These are phyloP conservation scores for Gleditsia sinensis DNA, from an alignment of 306 rosid species.

Conservation along the genomic window DNA sequence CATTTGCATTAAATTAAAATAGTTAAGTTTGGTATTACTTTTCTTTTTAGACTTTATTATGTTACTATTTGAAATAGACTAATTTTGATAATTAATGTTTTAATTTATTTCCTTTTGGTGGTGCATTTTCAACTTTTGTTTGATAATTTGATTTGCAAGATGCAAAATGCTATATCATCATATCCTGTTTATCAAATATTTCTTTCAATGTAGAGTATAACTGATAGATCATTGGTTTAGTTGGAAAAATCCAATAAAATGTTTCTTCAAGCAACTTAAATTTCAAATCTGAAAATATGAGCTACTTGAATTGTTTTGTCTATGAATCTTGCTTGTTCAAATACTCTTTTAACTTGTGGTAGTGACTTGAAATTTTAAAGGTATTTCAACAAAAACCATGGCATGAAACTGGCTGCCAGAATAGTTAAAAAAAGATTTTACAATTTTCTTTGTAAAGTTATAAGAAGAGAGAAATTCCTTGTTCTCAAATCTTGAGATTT, in stretches of 20 bases:
- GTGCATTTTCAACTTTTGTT: background rate
- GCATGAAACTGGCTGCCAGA: background rate
- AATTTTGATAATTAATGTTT: background rate
- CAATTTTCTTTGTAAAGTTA: background rate
- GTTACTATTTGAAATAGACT: background rate
- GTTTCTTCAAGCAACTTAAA: background rate
- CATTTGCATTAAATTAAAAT: background rate
- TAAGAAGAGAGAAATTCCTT: background rate
- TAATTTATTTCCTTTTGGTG: background rate
- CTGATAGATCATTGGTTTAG: background rate
- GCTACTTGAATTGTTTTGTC: background rate
- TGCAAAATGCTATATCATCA: background rate
- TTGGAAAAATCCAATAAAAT: background rate
- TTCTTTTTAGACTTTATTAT: background rate
- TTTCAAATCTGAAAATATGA: background rate
- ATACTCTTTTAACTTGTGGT: background rate
- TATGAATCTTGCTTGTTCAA: background rate
- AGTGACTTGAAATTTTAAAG: background rate
- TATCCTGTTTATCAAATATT: conserved; percentile 4
- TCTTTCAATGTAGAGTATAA: background rate
- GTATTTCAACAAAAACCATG: background rate
- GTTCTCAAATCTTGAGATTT: background rate
- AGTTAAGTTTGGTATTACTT: background rate
- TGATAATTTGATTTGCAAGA: conserved; percentile 11
- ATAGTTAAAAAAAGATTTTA: too few relatives aligned